These are phyloP conservation scores for Epichloe baconii DNA, from an alignment of 2,329 filamentous ascomycete genomes.

Conservation along the genomic window DNA sequence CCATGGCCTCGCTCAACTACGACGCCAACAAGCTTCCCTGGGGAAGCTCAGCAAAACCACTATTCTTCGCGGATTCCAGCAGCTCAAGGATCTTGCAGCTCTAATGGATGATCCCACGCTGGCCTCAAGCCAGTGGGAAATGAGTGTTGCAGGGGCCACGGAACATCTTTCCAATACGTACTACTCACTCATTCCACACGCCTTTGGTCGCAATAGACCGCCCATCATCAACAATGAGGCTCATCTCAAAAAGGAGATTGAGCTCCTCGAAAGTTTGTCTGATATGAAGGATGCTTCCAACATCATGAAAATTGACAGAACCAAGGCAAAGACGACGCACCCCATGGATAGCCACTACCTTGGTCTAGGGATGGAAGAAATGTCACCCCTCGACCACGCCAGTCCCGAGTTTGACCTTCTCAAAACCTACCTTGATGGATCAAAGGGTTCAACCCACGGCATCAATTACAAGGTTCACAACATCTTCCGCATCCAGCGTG, in stretches of 20 bases:
- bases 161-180: slow-evolving; percentile 63
- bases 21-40: slow-evolving; percentile 66
- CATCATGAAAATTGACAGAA: slow-evolving; percentile 56
- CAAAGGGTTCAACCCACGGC: slow-evolving; percentile 54
- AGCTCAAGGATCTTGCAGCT: slow-evolving; percentile 61
- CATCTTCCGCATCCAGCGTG: slow-evolving; percentile 72
- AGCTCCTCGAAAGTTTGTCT: slow-evolving; percentile 65
- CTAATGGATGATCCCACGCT: slow-evolving; percentile 43
- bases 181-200: slow-evolving; percentile 72
- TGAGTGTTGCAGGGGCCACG: slow-evolving; percentile 26
- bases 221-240: slow-evolving; percentile 47
- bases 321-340: slow-evolving; percentile 40
- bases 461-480: slow-evolving; percentile 49
- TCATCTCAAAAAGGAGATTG: slow-evolving; percentile 61
- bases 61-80: slow-evolving; percentile 60
- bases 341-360: slow-evolving; percentile 60
- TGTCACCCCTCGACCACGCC: slow-evolving; percentile 50
- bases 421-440: slow-evolving; percentile 51
- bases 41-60: slow-evolving; percentile 75
- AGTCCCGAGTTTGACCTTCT: slow-evolving; percentile 54
- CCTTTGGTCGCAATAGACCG: slow-evolving; percentile 60
- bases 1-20: slow-evolving; percentile 56
- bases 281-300: slow-evolving; percentile 75
- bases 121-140: slow-evolving; percentile 30
- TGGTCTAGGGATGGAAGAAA: slow-evolving; percentile 60